Conservation (phyloP, 176 grass and related monocot species). For the Cenchrus americanus region DNA sequence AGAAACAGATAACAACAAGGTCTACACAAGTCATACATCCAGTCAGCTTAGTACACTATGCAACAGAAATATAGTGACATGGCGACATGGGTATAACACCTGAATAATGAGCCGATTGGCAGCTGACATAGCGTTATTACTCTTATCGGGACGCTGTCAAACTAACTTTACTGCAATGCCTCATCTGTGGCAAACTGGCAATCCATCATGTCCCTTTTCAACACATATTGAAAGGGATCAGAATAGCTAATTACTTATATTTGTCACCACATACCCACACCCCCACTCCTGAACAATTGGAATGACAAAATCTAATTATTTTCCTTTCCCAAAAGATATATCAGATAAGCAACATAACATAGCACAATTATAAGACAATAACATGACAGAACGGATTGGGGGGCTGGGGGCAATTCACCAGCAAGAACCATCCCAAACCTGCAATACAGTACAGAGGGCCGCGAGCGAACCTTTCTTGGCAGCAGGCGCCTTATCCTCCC, state of each 20-base stretch:
- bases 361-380: background rate
- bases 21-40: background rate
- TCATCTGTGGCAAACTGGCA: background rate
- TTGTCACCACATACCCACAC: background rate
- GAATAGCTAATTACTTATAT: background rate
- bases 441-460: background rate
- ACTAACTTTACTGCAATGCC: background rate
- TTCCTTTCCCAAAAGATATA: background rate
- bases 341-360: background rate
- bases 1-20: background rate
- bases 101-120: background rate
- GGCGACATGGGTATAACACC: background rate
- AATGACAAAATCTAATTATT: background rate
- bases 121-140: background rate
- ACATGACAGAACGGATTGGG: background rate
- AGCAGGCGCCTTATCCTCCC: background rate
- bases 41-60: background rate
- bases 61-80: background rate
- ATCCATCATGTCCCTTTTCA: background rate
- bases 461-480: conserved; percentile 40
- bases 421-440: background rate
- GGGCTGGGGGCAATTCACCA: background rate
- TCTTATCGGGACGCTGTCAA: background rate
- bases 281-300: background rate
- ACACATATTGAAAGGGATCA: background rate